Evolutionary conservation across 2,329 filamentous ascomycete species (phyloP), one percentile per base, ranked within the genome.

Genomic region (Xylaria sp.): DNA sequence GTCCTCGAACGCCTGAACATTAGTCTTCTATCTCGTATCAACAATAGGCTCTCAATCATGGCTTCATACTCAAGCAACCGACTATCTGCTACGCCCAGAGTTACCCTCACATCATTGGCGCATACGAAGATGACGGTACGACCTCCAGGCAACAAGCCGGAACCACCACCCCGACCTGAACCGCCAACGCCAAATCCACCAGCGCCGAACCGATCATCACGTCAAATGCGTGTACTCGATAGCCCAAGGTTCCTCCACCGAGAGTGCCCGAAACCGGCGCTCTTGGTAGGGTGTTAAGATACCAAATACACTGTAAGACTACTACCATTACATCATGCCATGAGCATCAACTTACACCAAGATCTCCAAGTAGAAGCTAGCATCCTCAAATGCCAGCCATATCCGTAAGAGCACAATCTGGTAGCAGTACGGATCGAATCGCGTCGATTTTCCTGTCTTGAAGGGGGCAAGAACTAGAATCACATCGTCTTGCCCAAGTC

Each of bases 111-210:
- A 39, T 44, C 41, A 29, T 20, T 38, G 19, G 48, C 21, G 29
- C 44, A 54, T 47, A 34, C 45, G 20, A 54, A 53, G 48, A 54
- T 44, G 48, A 20, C 29, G 42, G 43, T 19, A 39, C 22, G 48
- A 37, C 48, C 7, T 48, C 43, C 50, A 26, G 54, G 45, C 16
- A 51, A 66, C 52, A 69, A 63, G 22, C 69, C 69, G 7, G 43
- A 57, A 19, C 69, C 69, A 29, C 64, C 65, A 45, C 69, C 69
- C 37, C 63, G 56, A 20, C 69, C 69, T 17, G 65, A 69, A 26
- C 68, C 69, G 42, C 66, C 67, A 13, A 65, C 63, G 4, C 69
- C 69, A 29, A 61, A 65, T 19, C 68, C 68, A 39, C 57, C 63
- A 7, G 50, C 43, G 18, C 66, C 66, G 11, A 58, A 66, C 47